Evolutionary conservation across 1,284 basidiomycete genomes (phyloP), one percentile per base, ranked within the genome.

Genomic region (Meira miltonrushii): DNA sequence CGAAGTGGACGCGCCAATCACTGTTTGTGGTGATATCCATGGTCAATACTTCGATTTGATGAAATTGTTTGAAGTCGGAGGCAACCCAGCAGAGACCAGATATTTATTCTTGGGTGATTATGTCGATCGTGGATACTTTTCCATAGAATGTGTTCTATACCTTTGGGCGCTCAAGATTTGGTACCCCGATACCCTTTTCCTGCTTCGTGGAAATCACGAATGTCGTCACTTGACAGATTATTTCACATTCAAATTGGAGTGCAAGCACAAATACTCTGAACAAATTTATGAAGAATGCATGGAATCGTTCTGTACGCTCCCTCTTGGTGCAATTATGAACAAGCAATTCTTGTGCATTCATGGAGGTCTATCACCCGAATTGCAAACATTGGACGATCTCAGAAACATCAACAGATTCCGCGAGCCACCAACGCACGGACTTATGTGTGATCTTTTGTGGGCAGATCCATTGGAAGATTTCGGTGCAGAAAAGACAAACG

Each of bases 311-410:
- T 94, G 92, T 79, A 85, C 88, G 2, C 83, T 95, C 1, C 92
- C 92, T 1, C 84, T 95, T 1, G 92, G 92, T 0, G 92, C 92
- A 15, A 81, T 95, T 77, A 93, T 95, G 90, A 95, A 95, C 84
- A 94, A 94, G 80, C 92, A 95, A 79, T 95, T 95, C 81, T 82
- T 95, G 63, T 95, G 92, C 79, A 92, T 95, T 61, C 92, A 95
- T 71, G 92, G 92, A 56, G 92, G 92, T 43, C 83, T 95, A 28
- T 91, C 88, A 0, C 92, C 92, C 0, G 92, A 95, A 75, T 81
- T 95, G 40, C 86, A 90, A 72, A 93, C 91, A 0, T 83, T 95
- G 48, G 92, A 95, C 67, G 92, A 95, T 79, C 84, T 95, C 57
- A 85, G 89, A 7, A 44, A 40, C 17, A 86, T 95, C 75, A 90